Conservation (phyloP, 2,329 filamentous ascomycete species). For the Aureobasidium zeae region DNA sequence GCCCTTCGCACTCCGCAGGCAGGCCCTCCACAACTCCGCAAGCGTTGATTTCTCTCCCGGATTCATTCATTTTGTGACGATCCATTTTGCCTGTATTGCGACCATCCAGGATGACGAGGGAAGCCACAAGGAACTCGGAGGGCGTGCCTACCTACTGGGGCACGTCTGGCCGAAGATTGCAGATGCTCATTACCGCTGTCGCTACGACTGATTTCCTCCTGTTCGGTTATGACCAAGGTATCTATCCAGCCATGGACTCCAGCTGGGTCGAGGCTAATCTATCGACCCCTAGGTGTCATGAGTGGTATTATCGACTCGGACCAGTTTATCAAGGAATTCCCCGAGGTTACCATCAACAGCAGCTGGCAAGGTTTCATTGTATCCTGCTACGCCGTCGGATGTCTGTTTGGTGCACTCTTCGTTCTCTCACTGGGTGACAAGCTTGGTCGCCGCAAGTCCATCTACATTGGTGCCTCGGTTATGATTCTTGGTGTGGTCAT, state of each 20-base stretch:
- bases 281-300: too few species aligned
- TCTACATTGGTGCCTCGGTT: slow-evolving; percentile 34
- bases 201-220: slow-evolving; percentile 54
- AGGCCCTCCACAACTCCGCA: slow-evolving; percentile 13
- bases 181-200: slow-evolving; percentile 50
- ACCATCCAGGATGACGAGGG: slow-evolving; percentile 12
- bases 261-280: too few species aligned
- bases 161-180: slow-evolving; percentile 49
- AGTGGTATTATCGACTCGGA: slow-evolving; percentile 33
- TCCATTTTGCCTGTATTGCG: slow-evolving; percentile 11
- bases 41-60: background rate
- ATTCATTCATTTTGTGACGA: background rate
- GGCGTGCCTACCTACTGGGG: slow-evolving; percentile 45
- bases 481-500: slow-evolving; percentile 38
- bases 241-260: too few species aligned
- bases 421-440: slow-evolving; percentile 33
- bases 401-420: slow-evolving; percentile 34
- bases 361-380: slow-evolving; percentile 45
- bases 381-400: slow-evolving; percentile 46
- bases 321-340: slow-evolving; percentile 30
- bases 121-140: slow-evolving; percentile 16
- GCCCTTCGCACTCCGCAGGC: background rate
- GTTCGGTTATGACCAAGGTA: slow-evolving; percentile 21
- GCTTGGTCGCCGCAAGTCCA: slow-evolving; percentile 35
- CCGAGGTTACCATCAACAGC: slow-evolving; percentile 32